Evolutionary conservation across 148 eudicot genomes (phyloP), one percentile per base, ranked within the genome.

Genomic region (Camellia granthamiana): DNA sequence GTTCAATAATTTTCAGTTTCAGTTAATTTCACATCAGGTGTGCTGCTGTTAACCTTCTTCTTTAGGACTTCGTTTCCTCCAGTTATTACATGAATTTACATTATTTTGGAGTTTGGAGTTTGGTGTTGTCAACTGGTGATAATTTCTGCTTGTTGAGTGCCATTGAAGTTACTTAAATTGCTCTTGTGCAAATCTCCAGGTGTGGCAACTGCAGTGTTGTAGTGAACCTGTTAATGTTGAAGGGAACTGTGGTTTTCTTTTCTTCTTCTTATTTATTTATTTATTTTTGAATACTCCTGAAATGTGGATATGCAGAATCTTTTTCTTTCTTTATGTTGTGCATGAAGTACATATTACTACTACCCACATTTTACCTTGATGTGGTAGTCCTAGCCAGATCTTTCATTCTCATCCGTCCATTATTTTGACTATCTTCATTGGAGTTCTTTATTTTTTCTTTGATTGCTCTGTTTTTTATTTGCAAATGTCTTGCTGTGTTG

Each of bases 1-100:
- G 84, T 96, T 93, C 89, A 96, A 96, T 79, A 96, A 92, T 79
- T 96, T 92, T 79, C 99, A 93, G 92, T 96, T 92, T 90, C 97
- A 94, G 83, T 80, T 93, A 81, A 93, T 89, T 61, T 91, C 99
- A 55, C 95, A 96, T 92, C 99, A 96, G 99, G 99, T 96, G 69
- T 44, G 74, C 69, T 79, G 56, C 83, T 81, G 13, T 76, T 19
- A 9, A 47, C 14, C n/a, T 5, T 61, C 47, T 46, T 61, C 44
- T 76, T 21, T 42, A 18, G 21, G 49, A 3, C 9, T 7, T 6
- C 21, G 11, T 11, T 46, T 16, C 21, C 15, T 44, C 47, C 47
- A 19, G 10, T 76, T n/a, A 61, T 44, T 43, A 42, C 16, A 46
- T 19, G 7, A 9, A n/a, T 61, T 9, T 49, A 15, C 16, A n/a